A percentile compares a stretch with the other conserved stretches of the same genome.
Evolutionary conservation across 441 rosid species (phyloP).

Genomic region (Eutrema salsugineum): DNA sequence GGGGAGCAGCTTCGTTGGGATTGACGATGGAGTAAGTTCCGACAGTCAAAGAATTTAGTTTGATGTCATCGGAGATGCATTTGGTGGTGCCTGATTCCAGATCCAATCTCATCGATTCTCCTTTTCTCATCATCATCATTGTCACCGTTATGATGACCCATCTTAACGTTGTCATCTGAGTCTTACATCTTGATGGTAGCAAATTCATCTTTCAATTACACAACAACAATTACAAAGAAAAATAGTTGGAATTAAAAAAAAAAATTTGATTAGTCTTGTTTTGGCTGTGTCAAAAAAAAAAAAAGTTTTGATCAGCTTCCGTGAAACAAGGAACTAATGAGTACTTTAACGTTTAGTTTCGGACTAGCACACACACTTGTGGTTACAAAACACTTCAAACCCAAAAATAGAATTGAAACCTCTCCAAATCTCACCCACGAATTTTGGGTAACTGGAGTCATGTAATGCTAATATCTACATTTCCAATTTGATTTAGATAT

Average conservation of each 20-base stretch:
- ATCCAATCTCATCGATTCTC: slow-evolving; percentile 61
- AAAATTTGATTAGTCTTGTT: not conserved
- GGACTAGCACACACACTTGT: slow-evolving; percentile 3
- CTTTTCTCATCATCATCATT: slow-evolving; percentile 22
- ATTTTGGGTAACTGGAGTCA: not conserved
- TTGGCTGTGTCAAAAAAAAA: not conserved
- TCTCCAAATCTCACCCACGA: not conserved
- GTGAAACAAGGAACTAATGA: slow-evolving; percentile 18
- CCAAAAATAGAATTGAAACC: not conserved
- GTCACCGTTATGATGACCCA: slow-evolving; percentile 2
- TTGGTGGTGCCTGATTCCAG: slow-evolving; percentile 56
- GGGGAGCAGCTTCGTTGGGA: slow-evolving; percentile 43
- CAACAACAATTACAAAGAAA: not conserved
- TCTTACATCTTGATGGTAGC: slow-evolving; percentile 2
- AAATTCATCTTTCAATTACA: slow-evolving; percentile 2
- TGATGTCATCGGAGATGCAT: slow-evolving; percentile 88
- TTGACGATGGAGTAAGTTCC: slow-evolving; percentile 62
- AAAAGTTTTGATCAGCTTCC: slow-evolving; percentile 2
- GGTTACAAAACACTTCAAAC: slow-evolving; percentile 4
- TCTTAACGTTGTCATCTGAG: slow-evolving; percentile 17
- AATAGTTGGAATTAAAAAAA: not conserved
- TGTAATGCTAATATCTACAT: not conserved
- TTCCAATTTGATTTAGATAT: not conserved
- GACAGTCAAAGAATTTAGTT: slow-evolving; percentile 50
- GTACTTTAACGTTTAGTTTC: slow-evolving; percentile 13